Percentiles rank a stretch among this genome's conserved stretches.
phyloP scores from a whole-genome alignment of 192 early-diverging fungal genomes.

The Gonapodya sp. region DNA sequence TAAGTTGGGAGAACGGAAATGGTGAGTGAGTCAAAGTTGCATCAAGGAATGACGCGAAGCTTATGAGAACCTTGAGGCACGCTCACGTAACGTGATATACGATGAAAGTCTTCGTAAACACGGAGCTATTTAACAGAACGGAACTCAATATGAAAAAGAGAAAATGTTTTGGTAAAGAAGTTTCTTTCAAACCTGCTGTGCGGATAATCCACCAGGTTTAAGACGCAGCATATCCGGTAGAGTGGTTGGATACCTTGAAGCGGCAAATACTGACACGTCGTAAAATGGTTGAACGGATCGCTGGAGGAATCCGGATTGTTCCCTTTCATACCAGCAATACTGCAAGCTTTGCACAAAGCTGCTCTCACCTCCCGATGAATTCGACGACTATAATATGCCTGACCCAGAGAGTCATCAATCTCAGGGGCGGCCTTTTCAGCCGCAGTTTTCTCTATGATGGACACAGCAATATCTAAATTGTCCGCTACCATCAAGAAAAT shows the following conservation, averaged over 20 bases:
- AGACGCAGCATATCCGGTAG: conserved; percentile 82
- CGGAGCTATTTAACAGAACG: conserved; percentile 19
- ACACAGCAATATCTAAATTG: conserved; percentile 89
- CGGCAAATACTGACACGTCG: conserved; percentile 69
- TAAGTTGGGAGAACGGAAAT: not conserved
- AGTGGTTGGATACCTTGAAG: conserved; percentile 68
- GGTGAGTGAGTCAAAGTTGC: not conserved
- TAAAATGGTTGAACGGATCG: conserved; percentile 82
- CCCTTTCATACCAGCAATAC: not conserved
- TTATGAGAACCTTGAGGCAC: not conserved
- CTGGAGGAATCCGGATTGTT: conserved; percentile 14
- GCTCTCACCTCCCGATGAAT: conserved; percentile 71
- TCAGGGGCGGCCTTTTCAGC: conserved; percentile 92
- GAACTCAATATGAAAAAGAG: not conserved
- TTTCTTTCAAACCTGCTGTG: conserved; percentile 41
- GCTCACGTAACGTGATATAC: conserved; percentile 15
- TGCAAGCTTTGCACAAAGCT: not conserved
- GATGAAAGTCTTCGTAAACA: conserved; percentile 36
- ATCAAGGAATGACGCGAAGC: not conserved
- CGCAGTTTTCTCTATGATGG: conserved; percentile 90
- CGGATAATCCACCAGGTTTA: conserved; percentile 68
- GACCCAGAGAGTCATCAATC: conserved; percentile 73
- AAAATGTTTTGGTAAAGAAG: not conserved
- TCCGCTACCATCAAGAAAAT: conserved; percentile 77
- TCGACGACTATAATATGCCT: conserved; percentile 61